Conservation (phyloP, 2,329 filamentous ascomycete species). For the Trichoderma aggressivum region DNA sequence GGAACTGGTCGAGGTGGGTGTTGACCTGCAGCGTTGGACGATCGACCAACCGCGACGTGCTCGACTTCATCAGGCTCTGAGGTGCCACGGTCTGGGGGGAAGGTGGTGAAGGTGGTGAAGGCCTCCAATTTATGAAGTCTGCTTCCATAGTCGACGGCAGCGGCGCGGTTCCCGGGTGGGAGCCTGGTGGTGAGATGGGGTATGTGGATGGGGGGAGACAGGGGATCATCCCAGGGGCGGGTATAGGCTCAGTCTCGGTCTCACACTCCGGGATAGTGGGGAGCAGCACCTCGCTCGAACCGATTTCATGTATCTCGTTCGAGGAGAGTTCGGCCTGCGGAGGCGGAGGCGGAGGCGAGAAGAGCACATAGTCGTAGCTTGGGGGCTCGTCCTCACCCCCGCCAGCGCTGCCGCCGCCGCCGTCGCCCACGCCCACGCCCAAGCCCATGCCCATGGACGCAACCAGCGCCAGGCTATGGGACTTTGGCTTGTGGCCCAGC, state of each 20-base stretch:
- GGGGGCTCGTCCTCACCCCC: slow-evolving; percentile 39
- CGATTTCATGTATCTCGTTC: slow-evolving; percentile 52
- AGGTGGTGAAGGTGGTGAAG: slow-evolving; percentile 24
- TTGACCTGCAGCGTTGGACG: slow-evolving; percentile 39
- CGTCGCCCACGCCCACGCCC: background rate
- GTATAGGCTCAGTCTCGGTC: slow-evolving; percentile 23
- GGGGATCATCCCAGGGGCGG: slow-evolving; percentile 17
- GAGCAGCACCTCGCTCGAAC: slow-evolving; percentile 44
- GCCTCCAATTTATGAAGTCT: slow-evolving; percentile 29
- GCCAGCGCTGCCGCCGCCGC: background rate
- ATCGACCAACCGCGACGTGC: slow-evolving; percentile 21
- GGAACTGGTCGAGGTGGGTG: slow-evolving; percentile 35
- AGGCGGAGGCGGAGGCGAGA: slow-evolving; percentile 28
- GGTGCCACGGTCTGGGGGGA: slow-evolving; percentile 27
- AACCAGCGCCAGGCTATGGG: slow-evolving; percentile 19
- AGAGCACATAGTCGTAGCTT: slow-evolving; percentile 43
- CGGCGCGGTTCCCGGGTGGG: background rate
- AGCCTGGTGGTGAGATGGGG: slow-evolving; percentile 21
- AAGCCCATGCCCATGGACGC: slow-evolving; percentile 5
- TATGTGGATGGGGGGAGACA: slow-evolving; percentile 25
- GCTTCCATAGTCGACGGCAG: slow-evolving; percentile 27
- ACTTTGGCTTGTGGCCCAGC: slow-evolving; percentile 47
- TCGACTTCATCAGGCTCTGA: slow-evolving; percentile 25
- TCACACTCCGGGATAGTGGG: slow-evolving; percentile 30
- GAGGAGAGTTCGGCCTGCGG: slow-evolving; percentile 44